Conservation (phyloP, 306 rosid species). For the Prinsepia uniflora region DNA sequence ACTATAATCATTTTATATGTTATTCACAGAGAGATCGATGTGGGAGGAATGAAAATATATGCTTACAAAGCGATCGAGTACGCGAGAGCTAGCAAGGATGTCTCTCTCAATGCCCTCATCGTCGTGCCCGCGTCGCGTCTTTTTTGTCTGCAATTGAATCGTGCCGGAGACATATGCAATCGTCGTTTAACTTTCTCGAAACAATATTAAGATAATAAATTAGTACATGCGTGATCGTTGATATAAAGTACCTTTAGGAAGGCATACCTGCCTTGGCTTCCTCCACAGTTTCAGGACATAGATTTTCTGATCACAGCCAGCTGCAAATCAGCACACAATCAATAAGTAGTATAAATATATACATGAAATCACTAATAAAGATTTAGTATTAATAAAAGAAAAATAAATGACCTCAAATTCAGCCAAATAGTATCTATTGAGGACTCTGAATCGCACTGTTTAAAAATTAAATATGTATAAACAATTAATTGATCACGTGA, state of each 20-base stretch:
- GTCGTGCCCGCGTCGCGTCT: constrained; percentile 20
- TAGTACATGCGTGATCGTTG: not conserved
- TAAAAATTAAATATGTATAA: constrained; percentile 1
- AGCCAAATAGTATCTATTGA: constrained; percentile 28
- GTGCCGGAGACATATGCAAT: not conserved
- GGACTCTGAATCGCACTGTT: constrained; percentile 14
- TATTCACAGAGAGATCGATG: not conserved
- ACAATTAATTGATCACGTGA: not conserved
- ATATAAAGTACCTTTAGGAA: constrained; percentile 18
- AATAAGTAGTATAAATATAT: no score
- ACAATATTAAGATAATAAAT: not conserved
- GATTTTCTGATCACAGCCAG: constrained; percentile 33
- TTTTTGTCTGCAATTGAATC: constrained; percentile 19
- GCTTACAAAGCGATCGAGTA: no score
- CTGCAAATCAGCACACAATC: not conserved
- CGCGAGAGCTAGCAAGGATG: no score
- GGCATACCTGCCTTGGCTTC: constrained; percentile 25
- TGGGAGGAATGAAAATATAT: not conserved
- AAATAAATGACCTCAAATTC: constrained; percentile 22
- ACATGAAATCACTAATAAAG: no score
- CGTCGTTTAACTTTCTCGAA: not conserved
- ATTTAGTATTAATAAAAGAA: no score
- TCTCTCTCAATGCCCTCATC: constrained; percentile 23
- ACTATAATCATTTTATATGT: no score
- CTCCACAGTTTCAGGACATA: constrained; percentile 33